These are phyloP conservation scores for Podospora anserina DNA, from an alignment of 495 filamentous ascomycete genomes.

Conservation along the genomic window DNA sequence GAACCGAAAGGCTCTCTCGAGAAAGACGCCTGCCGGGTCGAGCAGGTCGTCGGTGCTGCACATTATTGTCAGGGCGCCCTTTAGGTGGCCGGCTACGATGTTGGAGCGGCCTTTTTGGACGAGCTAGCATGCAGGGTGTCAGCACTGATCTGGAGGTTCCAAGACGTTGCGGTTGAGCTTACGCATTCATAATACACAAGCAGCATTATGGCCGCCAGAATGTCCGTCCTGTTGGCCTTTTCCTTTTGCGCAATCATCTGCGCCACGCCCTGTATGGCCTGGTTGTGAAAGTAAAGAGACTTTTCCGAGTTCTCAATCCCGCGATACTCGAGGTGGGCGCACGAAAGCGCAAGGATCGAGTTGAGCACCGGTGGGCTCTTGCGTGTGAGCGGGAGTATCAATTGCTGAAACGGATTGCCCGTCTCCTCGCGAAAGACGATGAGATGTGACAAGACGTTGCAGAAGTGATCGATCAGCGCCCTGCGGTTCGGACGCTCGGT, in stretches of 20 bases:
- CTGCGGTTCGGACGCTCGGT: conserved; percentile 52
- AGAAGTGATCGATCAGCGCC: conserved; percentile 59
- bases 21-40: conserved; percentile 52
- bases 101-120: conserved; percentile 57
- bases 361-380: conserved; percentile 53
- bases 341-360: conserved; percentile 56
- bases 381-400: conserved; percentile 57
- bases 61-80: conserved; percentile 59
- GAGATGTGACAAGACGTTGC: conserved; percentile 59
- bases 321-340: conserved; percentile 57
- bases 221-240: conserved; percentile 51
- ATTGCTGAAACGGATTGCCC: conserved; percentile 60
- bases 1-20: conserved; percentile 61
- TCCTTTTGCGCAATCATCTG: conserved; percentile 53
- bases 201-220: conserved; percentile 60
- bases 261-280: conserved; percentile 57
- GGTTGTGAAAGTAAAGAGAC: conserved; percentile 57
- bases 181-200: conserved; percentile 64
- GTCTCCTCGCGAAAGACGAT: conserved; percentile 62
- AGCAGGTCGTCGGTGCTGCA: conserved; percentile 44
- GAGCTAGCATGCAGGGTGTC: conserved; percentile 39
- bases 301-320: conserved; percentile 55
- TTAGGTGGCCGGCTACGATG: conserved; percentile 57
- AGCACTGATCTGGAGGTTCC: not conserved
- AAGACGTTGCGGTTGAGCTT: conserved; percentile 23